These are phyloP conservation scores for Backusella parvicylindrica DNA, from an alignment of 192 early-diverging fungal genomes.

Conservation along the genomic window DNA sequence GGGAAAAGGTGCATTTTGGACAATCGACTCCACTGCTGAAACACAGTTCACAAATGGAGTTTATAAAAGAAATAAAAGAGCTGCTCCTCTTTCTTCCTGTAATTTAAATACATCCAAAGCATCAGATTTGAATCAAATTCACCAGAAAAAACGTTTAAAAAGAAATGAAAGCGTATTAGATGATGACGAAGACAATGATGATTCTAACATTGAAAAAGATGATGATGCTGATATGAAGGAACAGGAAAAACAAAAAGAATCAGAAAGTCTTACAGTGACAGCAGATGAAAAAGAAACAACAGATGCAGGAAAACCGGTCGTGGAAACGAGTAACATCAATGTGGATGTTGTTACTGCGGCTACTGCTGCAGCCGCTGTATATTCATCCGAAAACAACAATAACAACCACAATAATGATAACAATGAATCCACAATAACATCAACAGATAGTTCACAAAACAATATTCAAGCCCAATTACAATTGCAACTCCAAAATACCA, in stretches of 20 bases:
- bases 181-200: background rate
- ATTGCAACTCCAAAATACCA: conserved; percentile 36
- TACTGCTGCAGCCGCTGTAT: background rate
- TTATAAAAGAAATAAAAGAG: conserved; percentile 22
- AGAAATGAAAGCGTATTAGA: background rate
- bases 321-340: background rate
- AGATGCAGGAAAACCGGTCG: background rate
- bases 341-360: background rate
- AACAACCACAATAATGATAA: too few species aligned
- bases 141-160: background rate
- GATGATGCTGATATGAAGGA: background rate
- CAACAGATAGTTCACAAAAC: background rate
- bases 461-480: conserved; percentile 29
- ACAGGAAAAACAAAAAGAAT: background rate
- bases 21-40: conserved; percentile 73
- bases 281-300: background rate
- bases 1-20: conserved; percentile 95
- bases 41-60: conserved; percentile 69
- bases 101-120: background rate
- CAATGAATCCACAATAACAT: background rate
- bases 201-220: background rate
- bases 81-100: background rate
- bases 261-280: background rate
- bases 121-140: background rate
- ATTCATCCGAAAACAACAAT: background rate